Conservation (phyloP, 305 asterid species). For the Solanum chacoense region DNA sequence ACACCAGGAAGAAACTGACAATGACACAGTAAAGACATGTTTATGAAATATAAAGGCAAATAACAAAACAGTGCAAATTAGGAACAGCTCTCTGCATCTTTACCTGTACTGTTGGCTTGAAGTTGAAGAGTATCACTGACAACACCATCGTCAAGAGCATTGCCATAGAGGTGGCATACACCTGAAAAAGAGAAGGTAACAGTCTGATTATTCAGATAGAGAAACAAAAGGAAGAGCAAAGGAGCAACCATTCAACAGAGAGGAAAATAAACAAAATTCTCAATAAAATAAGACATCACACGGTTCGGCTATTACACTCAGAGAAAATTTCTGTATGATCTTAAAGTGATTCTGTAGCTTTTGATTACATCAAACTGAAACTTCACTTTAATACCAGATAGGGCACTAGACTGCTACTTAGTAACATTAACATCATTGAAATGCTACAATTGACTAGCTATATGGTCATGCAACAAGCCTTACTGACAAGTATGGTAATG, state of each 20-base stretch:
- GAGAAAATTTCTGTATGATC: background rate
- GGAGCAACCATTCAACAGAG: background rate
- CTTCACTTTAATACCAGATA: background rate
- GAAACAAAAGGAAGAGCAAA: background rate
- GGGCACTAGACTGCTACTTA: background rate
- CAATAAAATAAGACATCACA: background rate
- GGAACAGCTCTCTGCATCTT: background rate
- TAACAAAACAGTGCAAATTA: background rate
- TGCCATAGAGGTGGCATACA: conserved; percentile 96
- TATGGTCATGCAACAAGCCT: background rate
- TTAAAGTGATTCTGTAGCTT: background rate
- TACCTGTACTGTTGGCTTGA: conserved; percentile 85
- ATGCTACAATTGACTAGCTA: background rate
- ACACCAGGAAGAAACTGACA: background rate
- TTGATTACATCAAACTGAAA: background rate
- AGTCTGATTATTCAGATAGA: background rate
- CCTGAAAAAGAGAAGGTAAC: conserved; percentile 26
- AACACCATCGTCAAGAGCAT: conserved; percentile 83
- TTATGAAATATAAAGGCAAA: background rate
- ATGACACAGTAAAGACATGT: background rate
- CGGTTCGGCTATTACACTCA: background rate
- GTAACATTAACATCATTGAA: background rate
- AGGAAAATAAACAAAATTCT: background rate
- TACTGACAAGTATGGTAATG: background rate
- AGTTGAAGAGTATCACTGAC: conserved; percentile 73